Conservation (phyloP, 2,329 filamentous ascomycete genomes). For the Cadophora sp. region DNA sequence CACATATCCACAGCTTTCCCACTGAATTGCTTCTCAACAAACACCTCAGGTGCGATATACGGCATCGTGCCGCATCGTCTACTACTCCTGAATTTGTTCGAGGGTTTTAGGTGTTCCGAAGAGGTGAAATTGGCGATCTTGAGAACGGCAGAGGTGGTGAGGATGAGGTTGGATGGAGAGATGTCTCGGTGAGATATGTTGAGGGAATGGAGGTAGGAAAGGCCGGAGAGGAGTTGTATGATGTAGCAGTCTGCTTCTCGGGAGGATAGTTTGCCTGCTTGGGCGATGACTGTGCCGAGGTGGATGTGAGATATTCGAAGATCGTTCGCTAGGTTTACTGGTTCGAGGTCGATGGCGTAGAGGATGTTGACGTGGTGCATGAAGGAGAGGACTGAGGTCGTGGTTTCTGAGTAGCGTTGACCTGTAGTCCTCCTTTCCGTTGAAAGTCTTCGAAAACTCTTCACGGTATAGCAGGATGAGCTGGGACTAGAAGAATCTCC, state of each 20-base stretch:
- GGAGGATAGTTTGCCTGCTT: background rate
- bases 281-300: constrained; percentile 14
- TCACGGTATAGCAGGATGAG: background rate
- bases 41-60: constrained; percentile 24
- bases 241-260: constrained; percentile 25
- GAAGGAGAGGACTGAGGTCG: background rate
- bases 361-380: constrained; percentile 18
- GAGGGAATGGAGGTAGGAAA: constrained; percentile 19
- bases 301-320: background rate
- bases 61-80: constrained; percentile 1
- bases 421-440: background rate
- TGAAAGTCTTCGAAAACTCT: background rate
- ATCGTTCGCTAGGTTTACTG: background rate
- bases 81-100: background rate
- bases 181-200: constrained; percentile 21
- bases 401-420: background rate
- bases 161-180: constrained; percentile 12
- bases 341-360: constrained; percentile 1
- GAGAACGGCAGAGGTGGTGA: constrained; percentile 5
- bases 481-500: background rate
- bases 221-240: constrained; percentile 17
- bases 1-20: constrained; percentile 23
- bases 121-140: constrained; percentile 21
- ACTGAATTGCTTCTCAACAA: constrained; percentile 5
- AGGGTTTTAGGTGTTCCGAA: background rate